Base-by-base conservation (phyloP, 495 filamentous ascomycete genomes). In the Aspergillus avenaceus region DNA sequence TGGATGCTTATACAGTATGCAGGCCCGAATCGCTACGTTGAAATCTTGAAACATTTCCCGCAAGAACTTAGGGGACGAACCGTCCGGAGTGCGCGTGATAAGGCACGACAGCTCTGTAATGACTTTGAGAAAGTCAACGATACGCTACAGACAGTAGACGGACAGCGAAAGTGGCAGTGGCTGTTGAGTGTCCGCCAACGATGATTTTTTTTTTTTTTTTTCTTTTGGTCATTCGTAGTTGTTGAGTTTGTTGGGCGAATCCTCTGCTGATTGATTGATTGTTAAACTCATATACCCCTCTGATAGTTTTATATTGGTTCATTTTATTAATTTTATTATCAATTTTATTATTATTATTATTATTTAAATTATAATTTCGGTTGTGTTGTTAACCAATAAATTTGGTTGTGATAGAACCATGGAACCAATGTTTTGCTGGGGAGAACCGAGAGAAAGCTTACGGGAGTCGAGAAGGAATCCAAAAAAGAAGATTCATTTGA, bases 81-180 rank as follows among this genome's bases (percentile, higher is more conserved):
- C 1, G 22, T 60, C 23, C 27, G 27, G 1, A 54, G 58, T 26
- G 41, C 60, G 11, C 56, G 52, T 5, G 47, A 44, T 7, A 26
- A 62, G 22, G 53, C 56, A 26, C 25, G 29, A 36, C 18, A 44
- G 21, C 18, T 52, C 8, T 47, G 47, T 40, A 34, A 43, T 16
- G 9, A 16, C 7, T 14, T 26, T 8, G 41, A 50, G 3, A 9
- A 14, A 5, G 29, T 13, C 6, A 3, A 28, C 21, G 47, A 52
- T 9, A n/a, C 41, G 27, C 27, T 59, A 9, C 16, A 26, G 26
- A 55, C 55, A 12, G 42, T 34, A 23, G 47, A 60, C 41, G 60
- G 62, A 28, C 59, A 60, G 34, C 55, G 59, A 49, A 19, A 52
- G 42, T 62, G 54, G 55, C 41, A 41, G 27, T 64, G 61, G 61